phyloP scores from a whole-genome alignment of 2,329 filamentous ascomycete genomes.

The Penicillium corylophilum region DNA sequence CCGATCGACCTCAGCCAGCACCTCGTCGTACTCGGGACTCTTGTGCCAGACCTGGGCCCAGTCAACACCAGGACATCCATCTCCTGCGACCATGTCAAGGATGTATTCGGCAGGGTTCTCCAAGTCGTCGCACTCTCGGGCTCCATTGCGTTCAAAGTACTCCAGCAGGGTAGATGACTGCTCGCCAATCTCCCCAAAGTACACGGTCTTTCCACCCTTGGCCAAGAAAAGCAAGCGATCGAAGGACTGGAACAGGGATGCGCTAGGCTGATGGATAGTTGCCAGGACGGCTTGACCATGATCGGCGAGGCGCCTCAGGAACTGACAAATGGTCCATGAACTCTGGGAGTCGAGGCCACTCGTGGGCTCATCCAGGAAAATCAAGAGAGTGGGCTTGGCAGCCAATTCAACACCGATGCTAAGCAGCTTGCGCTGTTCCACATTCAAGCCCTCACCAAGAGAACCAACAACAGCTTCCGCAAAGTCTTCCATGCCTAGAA shows the following conservation, averaged over 20 bases:
- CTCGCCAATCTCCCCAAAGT: conserved; percentile 62
- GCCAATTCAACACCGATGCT: conserved; percentile 93
- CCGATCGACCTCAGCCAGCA: conserved; percentile 57
- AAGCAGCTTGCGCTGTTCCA: conserved; percentile 66
- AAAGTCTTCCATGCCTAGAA: conserved; percentile 83
- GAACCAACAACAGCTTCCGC: conserved; percentile 86
- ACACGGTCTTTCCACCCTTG: conserved; percentile 62
- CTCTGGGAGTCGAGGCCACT: conserved; percentile 84
- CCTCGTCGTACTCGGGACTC: conserved; percentile 53
- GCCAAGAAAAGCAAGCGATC: conserved; percentile 60
- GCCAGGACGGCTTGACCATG: conserved; percentile 82
- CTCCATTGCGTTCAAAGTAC: conserved; percentile 65
- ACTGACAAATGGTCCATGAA: conserved; percentile 78
- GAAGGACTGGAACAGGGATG: conserved; percentile 82
- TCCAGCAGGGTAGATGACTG: conserved; percentile 55
- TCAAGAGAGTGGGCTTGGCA: conserved; percentile 79
- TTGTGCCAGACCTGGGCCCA: conserved; percentile 63
- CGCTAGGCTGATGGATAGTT: conserved; percentile 88
- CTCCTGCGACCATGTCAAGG: conserved; percentile 55
- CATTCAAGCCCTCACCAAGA: conserved; percentile 69
- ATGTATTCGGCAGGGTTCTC: conserved; percentile 77
- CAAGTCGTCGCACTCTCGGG: conserved; percentile 54
- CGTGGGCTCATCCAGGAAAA: conserved; percentile 86
- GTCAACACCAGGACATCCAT: conserved; percentile 43
- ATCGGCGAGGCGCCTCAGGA: conserved; percentile 80